Conservation (phyloP, 192 early-diverging fungal genomes). For the Coemansia sp. region DNA sequence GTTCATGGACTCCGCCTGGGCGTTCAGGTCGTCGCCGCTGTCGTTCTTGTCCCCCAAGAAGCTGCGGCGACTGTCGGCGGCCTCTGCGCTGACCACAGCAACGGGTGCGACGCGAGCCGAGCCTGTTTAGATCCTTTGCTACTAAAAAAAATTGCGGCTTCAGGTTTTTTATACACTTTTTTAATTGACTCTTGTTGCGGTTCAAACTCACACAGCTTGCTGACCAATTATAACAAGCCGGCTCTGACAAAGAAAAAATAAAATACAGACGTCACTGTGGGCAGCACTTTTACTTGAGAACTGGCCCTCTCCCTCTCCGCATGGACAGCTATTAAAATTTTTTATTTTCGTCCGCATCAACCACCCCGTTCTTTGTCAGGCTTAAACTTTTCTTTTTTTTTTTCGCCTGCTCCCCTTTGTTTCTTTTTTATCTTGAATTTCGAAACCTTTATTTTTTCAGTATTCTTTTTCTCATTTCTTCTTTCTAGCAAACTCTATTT, state of each 20-base stretch:
- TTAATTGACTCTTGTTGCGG: too few relatives aligned
- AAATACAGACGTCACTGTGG: background rate
- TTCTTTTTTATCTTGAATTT: constrained; percentile 6
- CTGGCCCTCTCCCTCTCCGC: background rate
- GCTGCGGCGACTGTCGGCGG: background rate
- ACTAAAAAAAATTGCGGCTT: background rate
- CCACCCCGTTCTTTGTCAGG: background rate
- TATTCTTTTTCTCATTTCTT: background rate
- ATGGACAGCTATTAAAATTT: background rate
- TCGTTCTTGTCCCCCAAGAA: constrained; percentile 2
- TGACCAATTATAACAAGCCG: background rate
- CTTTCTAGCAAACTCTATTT: too few relatives aligned
- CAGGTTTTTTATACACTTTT: background rate
- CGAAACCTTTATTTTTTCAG: background rate
- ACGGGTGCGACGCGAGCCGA: background rate
- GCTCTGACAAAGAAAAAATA: background rate
- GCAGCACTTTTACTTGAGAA: background rate
- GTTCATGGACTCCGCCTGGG: constrained; percentile 5
- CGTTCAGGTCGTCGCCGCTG: background rate
- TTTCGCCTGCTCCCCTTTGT: background rate
- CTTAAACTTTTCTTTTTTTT: background rate
- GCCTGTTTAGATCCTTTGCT: background rate
- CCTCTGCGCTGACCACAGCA: background rate
- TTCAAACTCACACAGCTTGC: background rate
- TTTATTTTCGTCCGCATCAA: background rate